Base-by-base conservation (phyloP, 2,329 filamentous ascomycete genomes). In the Penicillium olsonii region DNA sequence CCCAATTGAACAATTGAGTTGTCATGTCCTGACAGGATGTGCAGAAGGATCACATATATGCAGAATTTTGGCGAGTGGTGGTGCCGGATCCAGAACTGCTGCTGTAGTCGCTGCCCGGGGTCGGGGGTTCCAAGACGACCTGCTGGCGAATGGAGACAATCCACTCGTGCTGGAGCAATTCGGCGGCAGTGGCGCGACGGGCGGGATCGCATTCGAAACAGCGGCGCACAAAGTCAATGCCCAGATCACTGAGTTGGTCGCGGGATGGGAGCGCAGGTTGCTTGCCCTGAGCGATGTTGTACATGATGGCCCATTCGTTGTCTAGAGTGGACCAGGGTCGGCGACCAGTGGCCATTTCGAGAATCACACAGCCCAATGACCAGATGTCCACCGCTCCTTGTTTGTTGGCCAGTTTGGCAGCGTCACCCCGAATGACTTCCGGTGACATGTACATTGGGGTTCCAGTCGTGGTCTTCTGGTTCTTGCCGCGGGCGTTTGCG, bases 371-470 rank as follows among this genome's bases (percentile, higher is more conserved):
- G 45, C 94, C 92, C 2, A 99, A 80, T 2, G 92, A 96, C 92
- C 92, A 99, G 54, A 97, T 86, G 67, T 99, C 92, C 37, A 95
- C 90, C 3, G 92, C 87, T 33, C 92, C 92, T 50, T 91, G 87
- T 57, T 89, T 87, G 46, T 88, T 88, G 11, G 85, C 78, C 24
- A 71, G 85, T 42, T 88, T 87, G 3, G 85, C 77, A 67, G 85
- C 85, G 57, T 92, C 87, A 48, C 94, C 94, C 65, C 92, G 95
- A 76, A 99, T 97, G 34, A 96, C 90, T 76, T 99, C 94, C 5
- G 94, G 94, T 6, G 94, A 97, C 94, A 99, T 99, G 78, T 99
- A 99, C 94, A 99, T 99, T 2, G 94, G 94, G 10, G 94, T 99
- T 60, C 94, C 94, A 17, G 92, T 96, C 86, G 97, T 96, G 29